A percentile compares a stretch with the other conserved stretches of the same genome.
Conservation (phyloP, 495 filamentous ascomycete genomes). For the Aspergillus hancockii region DNA sequence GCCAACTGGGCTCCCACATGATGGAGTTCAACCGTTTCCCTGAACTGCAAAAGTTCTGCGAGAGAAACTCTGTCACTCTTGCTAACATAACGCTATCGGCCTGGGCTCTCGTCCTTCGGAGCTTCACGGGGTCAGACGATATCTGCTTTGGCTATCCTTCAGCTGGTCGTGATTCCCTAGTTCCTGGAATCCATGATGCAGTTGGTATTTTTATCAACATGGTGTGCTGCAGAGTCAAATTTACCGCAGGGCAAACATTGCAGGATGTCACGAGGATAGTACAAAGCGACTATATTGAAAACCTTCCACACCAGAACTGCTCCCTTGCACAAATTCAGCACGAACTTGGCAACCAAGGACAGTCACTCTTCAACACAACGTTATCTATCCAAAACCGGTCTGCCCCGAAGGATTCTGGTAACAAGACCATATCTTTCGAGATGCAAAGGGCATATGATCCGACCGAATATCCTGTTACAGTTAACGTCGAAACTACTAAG, state of each 20-base stretch:
- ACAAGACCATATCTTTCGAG: conserved; percentile 41
- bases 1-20: conserved; percentile 25
- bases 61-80: conserved; percentile 47
- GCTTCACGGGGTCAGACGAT: conserved; percentile 52
- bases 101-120: conserved; percentile 57
- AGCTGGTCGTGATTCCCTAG: conserved; percentile 50
- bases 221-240: conserved; percentile 53
- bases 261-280: conserved; percentile 44
- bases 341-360: conserved; percentile 50
- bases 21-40: conserved; percentile 38
- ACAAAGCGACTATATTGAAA: conserved; percentile 51
- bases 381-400: conserved; percentile 55
- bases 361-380: conserved; percentile 57
- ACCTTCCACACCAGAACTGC: conserved; percentile 51
- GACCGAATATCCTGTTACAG: conserved; percentile 51
- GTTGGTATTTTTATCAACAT: conserved; percentile 60
- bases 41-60: conserved; percentile 49
- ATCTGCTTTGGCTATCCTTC: conserved; percentile 61
- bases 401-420: conserved; percentile 31
- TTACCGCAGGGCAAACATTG: conserved; percentile 33
- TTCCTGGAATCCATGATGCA: conserved; percentile 52
- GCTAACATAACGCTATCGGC: conserved; percentile 54
- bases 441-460: conserved; percentile 46
- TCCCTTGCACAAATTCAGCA: conserved; percentile 58
- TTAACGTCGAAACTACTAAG: conserved; percentile 47